phyloP scores from a whole-genome alignment of 345 rosid species.

The Salix dunnii region DNA sequence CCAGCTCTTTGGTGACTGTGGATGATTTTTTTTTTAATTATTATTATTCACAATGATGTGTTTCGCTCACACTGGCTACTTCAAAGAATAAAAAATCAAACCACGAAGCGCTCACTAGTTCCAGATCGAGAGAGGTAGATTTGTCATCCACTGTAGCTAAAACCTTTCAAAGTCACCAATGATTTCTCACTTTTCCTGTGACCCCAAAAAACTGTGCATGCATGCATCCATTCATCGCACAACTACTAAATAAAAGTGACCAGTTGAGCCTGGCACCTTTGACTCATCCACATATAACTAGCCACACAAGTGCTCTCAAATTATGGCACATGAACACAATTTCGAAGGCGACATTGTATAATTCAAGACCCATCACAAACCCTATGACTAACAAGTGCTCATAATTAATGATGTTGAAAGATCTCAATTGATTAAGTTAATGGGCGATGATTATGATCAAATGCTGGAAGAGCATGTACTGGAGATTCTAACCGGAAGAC shows the following conservation, averaged over 20 bases:
- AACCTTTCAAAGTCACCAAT: constrained; percentile 7
- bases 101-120: background rate
- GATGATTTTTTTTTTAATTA: background rate
- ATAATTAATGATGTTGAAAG: constrained; percentile 10
- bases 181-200: constrained; percentile 4
- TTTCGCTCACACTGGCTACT: background rate
- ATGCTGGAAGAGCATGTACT: background rate
- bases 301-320: constrained; percentile 7
- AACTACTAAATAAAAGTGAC: background rate
- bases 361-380: background rate
- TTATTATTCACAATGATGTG: too few relatives aligned
- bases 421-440: constrained; percentile 3
- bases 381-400: background rate
- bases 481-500: background rate
- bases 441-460: constrained; percentile 2
- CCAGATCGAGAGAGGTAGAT: background rate
- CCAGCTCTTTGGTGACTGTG: background rate
- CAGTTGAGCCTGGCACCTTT: constrained; percentile 5
- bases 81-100: constrained; percentile 1
- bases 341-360: background rate
- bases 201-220: background rate
- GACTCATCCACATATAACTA: constrained; percentile 6
- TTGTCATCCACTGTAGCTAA: constrained; percentile 15
- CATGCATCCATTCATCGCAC: background rate
- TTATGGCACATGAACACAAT: background rate